Base-by-base conservation (phyloP, 2,329 filamentous ascomycete species). In the Claviceps sorghi region DNA sequence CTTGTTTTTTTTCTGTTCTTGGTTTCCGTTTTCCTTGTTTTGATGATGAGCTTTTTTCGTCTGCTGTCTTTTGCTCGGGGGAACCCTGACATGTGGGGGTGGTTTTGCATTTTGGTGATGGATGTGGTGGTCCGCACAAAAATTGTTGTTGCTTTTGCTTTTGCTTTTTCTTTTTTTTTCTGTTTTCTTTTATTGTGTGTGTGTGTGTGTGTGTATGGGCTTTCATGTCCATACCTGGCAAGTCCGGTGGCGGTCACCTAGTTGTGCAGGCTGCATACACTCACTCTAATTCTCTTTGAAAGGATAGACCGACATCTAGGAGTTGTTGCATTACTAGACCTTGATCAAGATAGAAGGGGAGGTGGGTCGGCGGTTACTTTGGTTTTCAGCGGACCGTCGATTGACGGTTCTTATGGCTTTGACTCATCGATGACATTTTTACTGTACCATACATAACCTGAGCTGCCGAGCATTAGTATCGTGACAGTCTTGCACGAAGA, bases 321-420 rank as follows among this genome's bases (percentile, higher is more conserved):
- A 66, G 64, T 68, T 67, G 64, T 62, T 62, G 62, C 64, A 66
- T 68, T 61, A 61, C 60, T 68, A 68, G 65, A 68, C 63, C 64
- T 67, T 58, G 61, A 65, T 64, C 64, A 64, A 64, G 63, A 67
- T 68, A 68, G 65, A 68, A 57, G 58, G 59, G 64, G 59, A 57
- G 59, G 60, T 60, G 58, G 51, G 58, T 59, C 54, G 60, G 59
- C 58, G 60, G 59, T 57, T 59, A 56, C 52, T 56, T 57, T 56
- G 59, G 59, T 61, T 56, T 60, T 58, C 54, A 57, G 59, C 58
- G 58, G 59, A 60, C 57, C 58, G 59, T 65, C 19, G 57, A 64
- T 58, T 19, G 42, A 44, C 42, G 65, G 65, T 62, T 64, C 61
- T 42, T 17, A 30, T 19, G 32, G 62, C 62, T 60, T 62, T 58